These are phyloP conservation scores for Sporisorium iseilematis-ciliati DNA, from an alignment of 1,284 basidiomycete genomes.

Conservation along the genomic window DNA sequence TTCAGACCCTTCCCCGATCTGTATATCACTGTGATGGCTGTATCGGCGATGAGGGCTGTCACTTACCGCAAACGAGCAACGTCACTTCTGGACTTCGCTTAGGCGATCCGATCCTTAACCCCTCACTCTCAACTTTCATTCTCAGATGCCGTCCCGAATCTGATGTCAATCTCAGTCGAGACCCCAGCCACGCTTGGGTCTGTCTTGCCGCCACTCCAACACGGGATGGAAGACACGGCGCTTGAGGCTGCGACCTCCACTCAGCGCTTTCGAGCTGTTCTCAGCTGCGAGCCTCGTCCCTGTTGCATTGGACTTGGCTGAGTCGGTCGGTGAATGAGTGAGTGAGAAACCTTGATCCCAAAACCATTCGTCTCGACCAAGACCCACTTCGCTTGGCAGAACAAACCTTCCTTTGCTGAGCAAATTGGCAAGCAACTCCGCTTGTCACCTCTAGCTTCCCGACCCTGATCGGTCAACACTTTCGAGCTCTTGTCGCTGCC, in stretches of 20 bases:
- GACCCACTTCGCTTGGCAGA: not conserved
- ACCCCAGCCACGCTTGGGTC: not conserved
- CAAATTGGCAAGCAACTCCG: conserved; percentile 14
- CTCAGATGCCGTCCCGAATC: not conserved
- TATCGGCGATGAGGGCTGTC: conserved; percentile 35
- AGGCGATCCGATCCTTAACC: conserved; percentile 33
- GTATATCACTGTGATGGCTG: not conserved
- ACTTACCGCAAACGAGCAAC: conserved; percentile 20
- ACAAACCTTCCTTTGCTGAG: conserved; percentile 7
- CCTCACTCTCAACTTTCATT: not conserved
- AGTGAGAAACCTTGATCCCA: conserved; percentile 1
- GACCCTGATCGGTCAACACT: conserved; percentile 13
- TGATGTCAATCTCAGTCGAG: conserved; percentile 3
- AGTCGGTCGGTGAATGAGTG: not conserved
- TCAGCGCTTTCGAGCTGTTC: not conserved
- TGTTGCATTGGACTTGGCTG: not conserved
- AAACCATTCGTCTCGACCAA: conserved; percentile 1
- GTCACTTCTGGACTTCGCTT: conserved; percentile 29
- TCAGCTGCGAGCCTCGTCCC: not conserved
- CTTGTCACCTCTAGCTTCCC: not conserved
- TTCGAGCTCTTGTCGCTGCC: not conserved
- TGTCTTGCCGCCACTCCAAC: not conserved
- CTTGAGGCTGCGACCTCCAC: conserved; percentile 7
- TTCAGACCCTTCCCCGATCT: conserved; percentile 31
- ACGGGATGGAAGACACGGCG: not conserved